Conservation (phyloP, 208 protist species). For the Acanthamoeba royreba region DNA sequence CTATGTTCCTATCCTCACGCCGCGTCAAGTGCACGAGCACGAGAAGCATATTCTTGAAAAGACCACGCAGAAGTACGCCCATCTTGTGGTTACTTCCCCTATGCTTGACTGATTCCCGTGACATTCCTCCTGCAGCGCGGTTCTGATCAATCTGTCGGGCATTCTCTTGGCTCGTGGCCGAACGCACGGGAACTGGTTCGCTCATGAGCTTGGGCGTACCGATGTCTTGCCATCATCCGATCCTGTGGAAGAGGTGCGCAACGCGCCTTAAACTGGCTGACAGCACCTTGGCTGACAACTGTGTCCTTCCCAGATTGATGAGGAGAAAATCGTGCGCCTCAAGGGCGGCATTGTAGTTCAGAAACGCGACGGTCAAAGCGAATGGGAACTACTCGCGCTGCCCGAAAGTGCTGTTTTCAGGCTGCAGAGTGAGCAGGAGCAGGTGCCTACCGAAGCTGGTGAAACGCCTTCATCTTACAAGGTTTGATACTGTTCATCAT, state of each 20-base stretch:
- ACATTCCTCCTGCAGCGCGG: background rate
- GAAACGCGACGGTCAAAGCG: background rate
- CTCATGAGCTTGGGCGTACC: background rate
- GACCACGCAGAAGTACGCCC: background rate
- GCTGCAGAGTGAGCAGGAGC: background rate
- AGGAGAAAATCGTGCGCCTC: background rate
- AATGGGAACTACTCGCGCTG: background rate
- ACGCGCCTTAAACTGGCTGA: too few species aligned
- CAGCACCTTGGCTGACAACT: too few species aligned
- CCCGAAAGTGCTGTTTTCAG: background rate
- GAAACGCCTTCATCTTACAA: background rate
- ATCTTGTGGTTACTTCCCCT: background rate
- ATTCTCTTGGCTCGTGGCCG: slow-evolving; percentile 17
- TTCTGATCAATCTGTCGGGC: slow-evolving; percentile 21
- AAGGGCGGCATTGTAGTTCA: background rate
- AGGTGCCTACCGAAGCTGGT: background rate
- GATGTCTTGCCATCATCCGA: background rate
- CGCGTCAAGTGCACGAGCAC: background rate
- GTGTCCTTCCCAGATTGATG: background rate
- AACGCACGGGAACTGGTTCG: slow-evolving; percentile 21
- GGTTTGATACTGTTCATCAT: background rate
- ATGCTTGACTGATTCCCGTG: background rate
- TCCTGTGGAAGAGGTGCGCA: background rate
- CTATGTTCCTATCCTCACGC: background rate
- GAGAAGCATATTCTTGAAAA: background rate